phyloP scores from a whole-genome alignment of 163 green algal species.

The Prototheca wickerhamii region DNA sequence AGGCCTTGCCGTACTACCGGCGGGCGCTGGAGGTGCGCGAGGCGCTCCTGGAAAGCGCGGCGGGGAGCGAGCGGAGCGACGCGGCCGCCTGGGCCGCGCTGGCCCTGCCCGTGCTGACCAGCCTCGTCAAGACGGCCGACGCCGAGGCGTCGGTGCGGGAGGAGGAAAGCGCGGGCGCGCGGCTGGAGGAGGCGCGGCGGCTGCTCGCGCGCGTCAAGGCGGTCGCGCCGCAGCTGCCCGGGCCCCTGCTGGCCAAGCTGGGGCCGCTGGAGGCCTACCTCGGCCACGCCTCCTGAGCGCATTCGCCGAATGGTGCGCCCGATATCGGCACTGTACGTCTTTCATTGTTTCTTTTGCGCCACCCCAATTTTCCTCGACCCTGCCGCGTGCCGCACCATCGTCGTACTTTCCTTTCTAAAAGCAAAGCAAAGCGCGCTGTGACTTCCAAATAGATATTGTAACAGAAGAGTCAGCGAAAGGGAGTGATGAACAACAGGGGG shows the following conservation, averaged over 20 bases:
- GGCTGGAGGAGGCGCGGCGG: not conserved
- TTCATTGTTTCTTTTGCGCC: too few relatives aligned
- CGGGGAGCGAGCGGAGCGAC: not conserved
- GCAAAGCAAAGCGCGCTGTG: too few relatives aligned
- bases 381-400: too few relatives aligned
- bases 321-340: not conserved
- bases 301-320: not conserved
- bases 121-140: constrained; percentile 7
- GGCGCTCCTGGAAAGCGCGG: not conserved
- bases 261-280: not conserved
- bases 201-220: not conserved
- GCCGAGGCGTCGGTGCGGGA: not conserved
- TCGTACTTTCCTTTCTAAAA: too few relatives aligned
- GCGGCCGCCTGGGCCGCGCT: not conserved
- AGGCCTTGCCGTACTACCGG: constrained; percentile 15
- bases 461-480: too few relatives aligned
- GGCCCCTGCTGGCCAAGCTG: not conserved
- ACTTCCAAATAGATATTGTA: too few relatives aligned
- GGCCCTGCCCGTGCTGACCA: not conserved
- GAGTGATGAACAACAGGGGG: too few relatives aligned
- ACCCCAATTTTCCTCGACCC: too few relatives aligned
- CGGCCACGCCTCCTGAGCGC: not conserved
- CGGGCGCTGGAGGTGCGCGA: constrained; percentile 20
- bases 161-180: not conserved
- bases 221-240: not conserved